Conservation (phyloP, 225 moss, liverwort and hornwort species). For the Straminergon stramineum region DNA sequence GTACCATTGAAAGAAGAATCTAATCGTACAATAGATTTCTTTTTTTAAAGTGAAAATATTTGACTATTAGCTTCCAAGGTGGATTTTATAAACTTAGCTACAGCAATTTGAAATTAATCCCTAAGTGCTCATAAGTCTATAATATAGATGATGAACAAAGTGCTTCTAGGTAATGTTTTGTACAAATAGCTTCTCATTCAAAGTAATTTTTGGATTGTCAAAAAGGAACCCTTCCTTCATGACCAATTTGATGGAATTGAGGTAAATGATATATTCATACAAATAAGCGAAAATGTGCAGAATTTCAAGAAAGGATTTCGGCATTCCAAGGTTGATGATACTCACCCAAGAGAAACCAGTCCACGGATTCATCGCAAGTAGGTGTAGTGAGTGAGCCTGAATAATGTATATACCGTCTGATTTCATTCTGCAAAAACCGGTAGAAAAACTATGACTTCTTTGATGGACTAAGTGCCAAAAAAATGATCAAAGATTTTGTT, state of each 20-base stretch:
- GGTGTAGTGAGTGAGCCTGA: slow-evolving; percentile 57
- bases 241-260: not conserved
- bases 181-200: not conserved
- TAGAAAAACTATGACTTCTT: not conserved
- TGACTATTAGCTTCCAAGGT: not conserved
- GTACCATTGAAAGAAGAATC: not conserved
- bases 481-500: not conserved
- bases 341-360: slow-evolving; percentile 60
- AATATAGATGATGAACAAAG: not conserved
- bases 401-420: slow-evolving; percentile 42
- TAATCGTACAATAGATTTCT: not conserved
- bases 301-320: not conserved
- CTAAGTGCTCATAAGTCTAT: not conserved
- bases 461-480: not conserved
- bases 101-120: not conserved
- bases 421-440: slow-evolving; percentile 24
- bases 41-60: not conserved
- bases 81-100: not conserved
- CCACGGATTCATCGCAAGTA: slow-evolving; percentile 45
- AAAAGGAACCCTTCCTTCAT: not conserved
- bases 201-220: not conserved
- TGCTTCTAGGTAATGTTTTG: not conserved
- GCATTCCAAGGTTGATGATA: not conserved
- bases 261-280: not conserved
- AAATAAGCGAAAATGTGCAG: not conserved